Conservation (phyloP, 345 rosid species). For the Brassica carinata region DNA sequence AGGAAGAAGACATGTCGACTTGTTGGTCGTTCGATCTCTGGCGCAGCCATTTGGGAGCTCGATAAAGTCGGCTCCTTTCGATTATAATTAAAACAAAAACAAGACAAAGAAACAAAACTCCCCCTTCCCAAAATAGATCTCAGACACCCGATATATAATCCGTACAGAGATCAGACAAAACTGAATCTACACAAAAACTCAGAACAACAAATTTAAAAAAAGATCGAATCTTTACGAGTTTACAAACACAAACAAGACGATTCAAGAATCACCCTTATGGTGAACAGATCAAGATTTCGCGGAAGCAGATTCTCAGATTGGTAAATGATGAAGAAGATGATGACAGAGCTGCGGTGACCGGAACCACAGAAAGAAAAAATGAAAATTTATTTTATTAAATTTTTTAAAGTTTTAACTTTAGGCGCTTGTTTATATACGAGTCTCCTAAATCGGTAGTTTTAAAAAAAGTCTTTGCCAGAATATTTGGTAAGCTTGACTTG, state of each 20-base stretch:
- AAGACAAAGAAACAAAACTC: conserved; percentile 4
- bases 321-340: conserved; percentile 26
- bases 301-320: conserved; percentile 12
- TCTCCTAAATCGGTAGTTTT: conserved; percentile 9
- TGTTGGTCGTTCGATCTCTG: conserved; percentile 39
- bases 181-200: conserved; percentile 26
- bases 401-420: conserved; percentile 20
- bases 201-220: not conserved
- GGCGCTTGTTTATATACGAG: conserved; percentile 39
- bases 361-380: conserved; percentile 43
- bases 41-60: conserved; percentile 40
- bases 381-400: not conserved
- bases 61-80: conserved; percentile 39
- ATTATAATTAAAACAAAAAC: not conserved
- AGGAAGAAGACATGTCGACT: conserved; percentile 38
- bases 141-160: conserved; percentile 2
- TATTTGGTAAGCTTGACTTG: conserved; percentile 37
- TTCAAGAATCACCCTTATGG: not conserved
- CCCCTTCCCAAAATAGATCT: conserved; percentile 34
- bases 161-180: conserved; percentile 26
- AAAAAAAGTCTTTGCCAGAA: not conserved
- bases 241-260: not conserved
- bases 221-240: conserved; percentile 11
- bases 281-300: conserved; percentile 14
- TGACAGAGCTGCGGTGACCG: conserved; percentile 45